Base-by-base conservation (phyloP, 1,139 yeast species). In the Candida pseudoviswanathii region DNA sequence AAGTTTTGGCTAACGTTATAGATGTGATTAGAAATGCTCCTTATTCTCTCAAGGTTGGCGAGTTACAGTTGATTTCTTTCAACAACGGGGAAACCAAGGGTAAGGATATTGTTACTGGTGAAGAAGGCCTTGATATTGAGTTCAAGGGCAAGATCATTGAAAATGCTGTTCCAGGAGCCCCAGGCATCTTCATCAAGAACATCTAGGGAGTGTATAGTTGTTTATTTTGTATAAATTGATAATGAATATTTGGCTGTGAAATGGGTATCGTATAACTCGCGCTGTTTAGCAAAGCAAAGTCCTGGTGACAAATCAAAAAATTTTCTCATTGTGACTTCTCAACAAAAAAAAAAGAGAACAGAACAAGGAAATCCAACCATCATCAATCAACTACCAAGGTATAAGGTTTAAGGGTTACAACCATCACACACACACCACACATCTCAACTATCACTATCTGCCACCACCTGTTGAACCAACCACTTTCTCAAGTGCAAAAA, bases 81-180 rank as follows among this genome's bases (percentile, higher is more conserved):
- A 81, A 81, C 52, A 78, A 81, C 54, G 94, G 92, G 49, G 66
- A 82, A 39, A 75, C 73, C 47, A 66, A 64, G 51, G 97, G 96
- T 58, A 75, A 66, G 55, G 84, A 89, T 61, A 71, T 89, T 48
- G 58, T 81, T 44, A 81, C 94, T 45, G 94, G 89, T 46, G 87
- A 84, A 64, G 83, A 81, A 49, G 31, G 21, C 16, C 86, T 86
- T 49, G 88, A 80, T 56, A 78, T 91, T 56, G 64, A 71, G 29
- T 73, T 81, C 52, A 75, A 80, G 50, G 82, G 86, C 50, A 91
- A 89, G 78, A 81, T 84, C 50, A 77, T 89, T 52, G 96, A 89
- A 54, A 80, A 80, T 55, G 95, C 99, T 34, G 85, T 89, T 53
- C 99, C 99, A 46, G 99, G 99, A 54, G 81, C 82, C 60, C 99